Percentiles rank a stretch among this genome's conserved stretches.
phyloP scores from a whole-genome alignment of 805 yeast genomes.

The Candida ulmi region DNA sequence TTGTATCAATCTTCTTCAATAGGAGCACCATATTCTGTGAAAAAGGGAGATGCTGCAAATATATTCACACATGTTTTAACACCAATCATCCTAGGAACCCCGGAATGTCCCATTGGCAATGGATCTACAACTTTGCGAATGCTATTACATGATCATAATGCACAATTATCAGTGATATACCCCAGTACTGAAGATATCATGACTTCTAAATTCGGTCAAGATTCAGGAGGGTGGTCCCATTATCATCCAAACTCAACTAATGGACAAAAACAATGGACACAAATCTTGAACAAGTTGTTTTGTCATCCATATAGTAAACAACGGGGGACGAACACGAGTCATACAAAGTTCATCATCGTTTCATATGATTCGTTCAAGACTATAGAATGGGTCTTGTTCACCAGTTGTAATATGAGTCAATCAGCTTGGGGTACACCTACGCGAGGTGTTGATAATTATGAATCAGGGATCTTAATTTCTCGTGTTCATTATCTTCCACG shows the following conservation, averaged over 20 bases:
- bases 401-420: slow-evolving; percentile 70
- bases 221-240: slow-evolving; percentile 46
- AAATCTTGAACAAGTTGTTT: slow-evolving; percentile 34
- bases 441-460: slow-evolving; percentile 36
- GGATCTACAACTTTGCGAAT: slow-evolving; percentile 10
- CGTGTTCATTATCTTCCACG: slow-evolving; percentile 20
- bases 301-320: slow-evolving; percentile 24
- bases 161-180: slow-evolving; percentile 34
- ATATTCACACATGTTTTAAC: slow-evolving; percentile 20
- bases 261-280: slow-evolving; percentile 30
- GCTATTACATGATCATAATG: slow-evolving; percentile 24
- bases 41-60: slow-evolving; percentile 8
- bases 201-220: slow-evolving; percentile 37
- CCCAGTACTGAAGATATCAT: slow-evolving; percentile 39
- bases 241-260: slow-evolving; percentile 28
- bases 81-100: slow-evolving; percentile 14
- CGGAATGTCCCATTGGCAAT: slow-evolving; percentile 5
- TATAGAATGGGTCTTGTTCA: slow-evolving; percentile 63
- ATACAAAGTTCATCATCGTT: slow-evolving; percentile 62
- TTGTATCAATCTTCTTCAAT: slow-evolving; percentile 30
- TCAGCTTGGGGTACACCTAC: slow-evolving; percentile 70
- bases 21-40: slow-evolving; percentile 14
- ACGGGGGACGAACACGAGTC: slow-evolving; percentile 41
- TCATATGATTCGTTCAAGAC: slow-evolving; percentile 44
- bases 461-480: slow-evolving; percentile 47